Percentiles rank a stretch among this genome's conserved stretches.
Evolutionary conservation across 2,329 filamentous ascomycete genomes (phyloP).

Genomic region (Pseudogymnoascus sp.): DNA sequence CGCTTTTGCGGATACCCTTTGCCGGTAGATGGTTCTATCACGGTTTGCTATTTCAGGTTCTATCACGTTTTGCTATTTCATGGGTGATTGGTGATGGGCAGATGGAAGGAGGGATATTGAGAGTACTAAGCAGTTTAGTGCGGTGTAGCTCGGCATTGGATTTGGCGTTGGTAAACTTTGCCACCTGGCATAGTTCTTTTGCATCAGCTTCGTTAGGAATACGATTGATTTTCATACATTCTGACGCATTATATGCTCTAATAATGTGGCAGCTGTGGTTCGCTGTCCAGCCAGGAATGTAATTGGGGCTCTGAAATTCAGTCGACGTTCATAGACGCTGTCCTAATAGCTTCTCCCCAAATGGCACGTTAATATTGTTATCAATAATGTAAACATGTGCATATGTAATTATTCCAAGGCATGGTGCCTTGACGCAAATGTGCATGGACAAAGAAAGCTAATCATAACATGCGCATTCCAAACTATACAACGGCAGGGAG

Average conservation of each 20-base stretch:
- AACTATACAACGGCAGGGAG: not conserved
- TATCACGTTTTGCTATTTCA: not conserved
- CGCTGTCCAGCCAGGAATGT: no score
- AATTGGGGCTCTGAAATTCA: no score
- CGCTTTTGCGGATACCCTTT: not conserved
- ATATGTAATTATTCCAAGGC: conserved; percentile 5
- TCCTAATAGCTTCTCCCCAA: not conserved
- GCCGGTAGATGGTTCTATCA: not conserved
- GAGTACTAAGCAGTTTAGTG: not conserved
- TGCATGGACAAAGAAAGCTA: not conserved
- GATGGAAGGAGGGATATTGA: not conserved
- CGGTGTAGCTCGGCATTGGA: not conserved
- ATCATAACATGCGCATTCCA: not conserved
- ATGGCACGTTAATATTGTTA: not conserved
- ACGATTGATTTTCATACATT: not conserved
- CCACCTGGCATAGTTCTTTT: not conserved
- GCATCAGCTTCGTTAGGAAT: not conserved
- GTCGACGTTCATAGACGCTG: no score
- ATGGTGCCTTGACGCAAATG: not conserved
- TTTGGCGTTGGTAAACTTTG: not conserved
- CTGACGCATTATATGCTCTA: no score
- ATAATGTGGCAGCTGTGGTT: no score
- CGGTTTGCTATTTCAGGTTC: not conserved
- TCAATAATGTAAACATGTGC: not conserved
- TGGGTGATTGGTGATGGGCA: not conserved